A percentile compares a stretch with the other conserved stretches of the same genome.
Evolutionary conservation across 805 yeast genomes (phyloP).

Genomic region (Lipomyces chichibuensis): DNA sequence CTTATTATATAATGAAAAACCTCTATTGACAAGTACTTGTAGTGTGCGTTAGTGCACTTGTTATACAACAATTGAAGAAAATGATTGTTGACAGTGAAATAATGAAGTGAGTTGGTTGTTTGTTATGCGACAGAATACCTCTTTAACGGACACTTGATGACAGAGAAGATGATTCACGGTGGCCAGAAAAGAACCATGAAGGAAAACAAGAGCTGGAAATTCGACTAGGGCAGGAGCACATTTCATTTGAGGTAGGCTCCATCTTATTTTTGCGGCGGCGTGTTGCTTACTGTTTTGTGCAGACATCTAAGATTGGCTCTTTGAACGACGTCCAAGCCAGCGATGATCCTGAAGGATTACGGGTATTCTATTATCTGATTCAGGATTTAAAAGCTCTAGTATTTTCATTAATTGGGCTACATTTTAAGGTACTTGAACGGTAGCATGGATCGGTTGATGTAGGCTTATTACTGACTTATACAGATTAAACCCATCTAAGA

Average conservation of each 20-base stretch:
- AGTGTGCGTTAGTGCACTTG: constrained; percentile 45
- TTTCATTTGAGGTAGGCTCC: constrained; percentile 41
- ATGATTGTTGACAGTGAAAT: constrained; percentile 49
- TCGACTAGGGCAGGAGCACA: constrained; percentile 45
- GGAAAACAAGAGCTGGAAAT: constrained; percentile 52
- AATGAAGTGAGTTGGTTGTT: constrained; percentile 38
- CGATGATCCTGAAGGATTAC: constrained; percentile 51
- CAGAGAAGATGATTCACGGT: constrained; percentile 47
- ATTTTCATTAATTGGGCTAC: constrained; percentile 49
- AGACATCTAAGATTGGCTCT: constrained; percentile 49
- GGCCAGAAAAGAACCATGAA: constrained; percentile 50
- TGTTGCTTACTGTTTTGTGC: background rate
- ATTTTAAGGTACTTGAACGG: constrained; percentile 45
- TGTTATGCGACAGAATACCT: background rate
- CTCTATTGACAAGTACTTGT: background rate
- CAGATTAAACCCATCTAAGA: constrained; percentile 2
- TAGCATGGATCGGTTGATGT: background rate
- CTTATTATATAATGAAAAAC: background rate
- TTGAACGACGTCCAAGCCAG: constrained; percentile 47
- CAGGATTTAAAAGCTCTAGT: constrained; percentile 52
- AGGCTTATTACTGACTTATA: background rate
- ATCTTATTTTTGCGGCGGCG: background rate
- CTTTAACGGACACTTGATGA: background rate
- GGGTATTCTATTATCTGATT: constrained; percentile 50
- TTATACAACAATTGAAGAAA: constrained; percentile 45